Evolutionary conservation across 169 alveolate genomes (phyloP), one percentile per base, ranked within the genome.

Genomic region (Babesia ovis): DNA sequence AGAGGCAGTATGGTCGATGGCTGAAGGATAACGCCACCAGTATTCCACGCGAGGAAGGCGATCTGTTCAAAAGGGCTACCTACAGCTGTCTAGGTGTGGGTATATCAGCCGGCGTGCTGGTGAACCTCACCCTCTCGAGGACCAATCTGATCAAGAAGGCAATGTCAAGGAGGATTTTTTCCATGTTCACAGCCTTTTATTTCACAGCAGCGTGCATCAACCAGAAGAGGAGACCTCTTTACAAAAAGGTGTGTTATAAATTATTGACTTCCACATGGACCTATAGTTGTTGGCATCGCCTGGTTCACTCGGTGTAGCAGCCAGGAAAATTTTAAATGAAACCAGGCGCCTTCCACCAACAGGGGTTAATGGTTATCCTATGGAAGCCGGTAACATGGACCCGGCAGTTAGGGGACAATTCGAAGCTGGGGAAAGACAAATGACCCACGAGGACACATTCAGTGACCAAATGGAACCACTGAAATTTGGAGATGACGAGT

Each of bases 1-100:
- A 74, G 50, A 53, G 77, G 3, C 84, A 74, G 12, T 74, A 41
- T 20, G 69, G 76, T 0, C 46, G 61, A 11, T 74, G 84, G 84
- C 51, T 74, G 29, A 41, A 43, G n/a, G 84, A 74, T 43, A 74
- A 74, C 60, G 71, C 84, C 0, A 9, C 35, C 20, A 74, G 29
- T 20, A 22, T 74, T 2, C 27, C 76, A 1, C 32, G 54, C 4
- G 84, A 74, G 18, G 84, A 74, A 74, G 76, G 77, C 20, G 59
- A 45, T 45, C 67, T 34, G 8, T 62, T 74, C 39, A 57, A 46
- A 27, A 74, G 20, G 18, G 84, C 84, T 4, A 53, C 84, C 0
- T 32, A 43, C 51, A 45, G 35, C n/a, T 74, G 77, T n/a, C 25
- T 74, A 4, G 53, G 54, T 0, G 12, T 37, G 9, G 84, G 84